Conservation (phyloP, 148 eudicot species). For the Salicornia ramosissima region DNA sequence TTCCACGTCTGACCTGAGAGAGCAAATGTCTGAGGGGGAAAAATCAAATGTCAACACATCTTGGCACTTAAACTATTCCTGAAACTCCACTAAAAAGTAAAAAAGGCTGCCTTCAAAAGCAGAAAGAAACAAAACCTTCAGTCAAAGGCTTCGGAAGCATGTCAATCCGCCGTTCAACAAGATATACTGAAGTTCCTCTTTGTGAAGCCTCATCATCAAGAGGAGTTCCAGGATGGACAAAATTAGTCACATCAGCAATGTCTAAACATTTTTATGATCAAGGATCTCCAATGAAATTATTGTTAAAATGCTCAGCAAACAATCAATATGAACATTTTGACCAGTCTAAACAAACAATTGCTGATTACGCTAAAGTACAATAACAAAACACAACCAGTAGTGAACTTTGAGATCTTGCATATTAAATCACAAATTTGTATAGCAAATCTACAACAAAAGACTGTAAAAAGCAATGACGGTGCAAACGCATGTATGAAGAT, state of each 20-base stretch:
- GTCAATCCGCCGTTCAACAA: conserved; percentile 94
- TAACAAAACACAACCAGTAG: neutral
- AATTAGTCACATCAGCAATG: conserved; percentile 98
- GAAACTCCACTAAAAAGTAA: neutral
- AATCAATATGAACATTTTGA: conserved; percentile 6
- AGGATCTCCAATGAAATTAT: conserved; percentile 27
- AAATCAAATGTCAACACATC: conserved; percentile 17
- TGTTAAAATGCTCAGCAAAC: neutral
- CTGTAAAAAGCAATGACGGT: neutral
- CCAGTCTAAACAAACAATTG: neutral
- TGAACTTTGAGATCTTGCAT: neutral
- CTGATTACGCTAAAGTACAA: no score
- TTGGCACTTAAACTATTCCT: neutral
- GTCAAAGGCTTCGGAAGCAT: conserved; percentile 99
- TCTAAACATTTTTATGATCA: conserved; percentile 49
- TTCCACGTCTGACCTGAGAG: conserved; percentile 91
- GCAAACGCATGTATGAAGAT: neutral
- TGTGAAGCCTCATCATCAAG: conserved; percentile 92
- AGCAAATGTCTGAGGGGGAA: conserved; percentile 90
- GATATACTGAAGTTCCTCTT: conserved; percentile 96
- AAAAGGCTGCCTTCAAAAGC: neutral
- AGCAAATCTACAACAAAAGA: neutral
- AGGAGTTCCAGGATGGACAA: conserved; percentile 93
- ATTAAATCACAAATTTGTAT: neutral
- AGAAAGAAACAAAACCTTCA: conserved; percentile 53